Conservation (phyloP, 106 monocot species). For the Acorus gramineus region DNA sequence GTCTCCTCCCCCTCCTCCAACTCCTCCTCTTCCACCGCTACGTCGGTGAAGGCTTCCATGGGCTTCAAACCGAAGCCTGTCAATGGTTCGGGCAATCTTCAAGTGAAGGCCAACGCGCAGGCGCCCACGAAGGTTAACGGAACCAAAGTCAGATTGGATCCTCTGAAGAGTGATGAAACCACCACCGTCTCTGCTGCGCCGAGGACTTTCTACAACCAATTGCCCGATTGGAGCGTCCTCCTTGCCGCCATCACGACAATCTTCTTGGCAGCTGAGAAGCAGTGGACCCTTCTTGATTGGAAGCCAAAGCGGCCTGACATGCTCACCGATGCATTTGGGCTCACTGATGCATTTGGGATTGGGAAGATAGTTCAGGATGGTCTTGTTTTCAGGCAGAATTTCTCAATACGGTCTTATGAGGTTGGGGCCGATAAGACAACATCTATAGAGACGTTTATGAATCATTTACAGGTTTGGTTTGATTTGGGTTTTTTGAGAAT, state of each 20-base stretch:
- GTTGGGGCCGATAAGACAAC: constrained; percentile 81
- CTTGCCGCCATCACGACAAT: constrained; percentile 80
- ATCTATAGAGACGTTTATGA: constrained; percentile 95
- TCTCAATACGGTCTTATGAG: constrained; percentile 85
- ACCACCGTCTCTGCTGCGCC: constrained; percentile 20
- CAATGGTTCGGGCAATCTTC: not conserved
- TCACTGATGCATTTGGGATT: not conserved
- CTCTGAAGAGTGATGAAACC: constrained; percentile 26
- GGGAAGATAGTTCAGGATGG: constrained; percentile 65
- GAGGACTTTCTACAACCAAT: constrained; percentile 82
- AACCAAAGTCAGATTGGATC: constrained; percentile 24
- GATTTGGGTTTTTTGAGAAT: too few relatives aligned
- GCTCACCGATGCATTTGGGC: constrained; percentile 57
- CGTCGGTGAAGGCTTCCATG: constrained; percentile 16
- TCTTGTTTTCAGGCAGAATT: constrained; percentile 69
- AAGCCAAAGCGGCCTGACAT: constrained; percentile 87
- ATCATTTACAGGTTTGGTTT: constrained; percentile 73
- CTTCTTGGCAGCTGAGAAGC: constrained; percentile 86
- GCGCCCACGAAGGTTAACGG: constrained; percentile 57
- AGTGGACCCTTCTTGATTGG: constrained; percentile 73
- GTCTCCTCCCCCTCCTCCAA: constrained; percentile 20
- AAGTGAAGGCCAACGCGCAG: constrained; percentile 45
- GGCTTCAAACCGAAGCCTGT: not conserved
- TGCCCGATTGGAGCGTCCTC: constrained; percentile 86
- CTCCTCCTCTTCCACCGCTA: constrained; percentile 21